Percentiles rank a stretch among this genome's conserved stretches.
phyloP scores from a whole-genome alignment of 2,329 filamentous ascomycete species.

The Aschersonia sp. region DNA sequence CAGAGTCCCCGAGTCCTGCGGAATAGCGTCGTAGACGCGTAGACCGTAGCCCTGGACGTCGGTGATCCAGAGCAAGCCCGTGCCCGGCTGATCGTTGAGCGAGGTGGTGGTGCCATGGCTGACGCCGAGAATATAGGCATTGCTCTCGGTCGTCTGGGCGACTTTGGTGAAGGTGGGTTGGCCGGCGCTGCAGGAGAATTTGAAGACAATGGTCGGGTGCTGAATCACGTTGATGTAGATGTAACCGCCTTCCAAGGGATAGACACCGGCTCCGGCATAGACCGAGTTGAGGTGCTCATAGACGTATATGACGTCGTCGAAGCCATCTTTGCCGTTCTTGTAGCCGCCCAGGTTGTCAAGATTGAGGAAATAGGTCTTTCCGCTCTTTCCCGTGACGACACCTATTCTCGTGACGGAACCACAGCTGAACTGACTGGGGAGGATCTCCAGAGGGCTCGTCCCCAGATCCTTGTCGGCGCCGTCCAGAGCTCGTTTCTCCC shows the following conservation, averaged over 20 bases:
- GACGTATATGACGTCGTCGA: constrained; percentile 28
- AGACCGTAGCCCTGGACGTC: constrained; percentile 39
- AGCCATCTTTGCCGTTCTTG: constrained; percentile 18
- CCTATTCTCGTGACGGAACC: constrained; percentile 29
- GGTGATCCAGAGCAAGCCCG: constrained; percentile 40
- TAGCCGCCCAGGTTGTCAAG: constrained; percentile 26
- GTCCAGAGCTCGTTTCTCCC: constrained; percentile 33
- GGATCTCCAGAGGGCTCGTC: constrained; percentile 26
- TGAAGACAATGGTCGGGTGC: constrained; percentile 40
- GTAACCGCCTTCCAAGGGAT: constrained; percentile 32
- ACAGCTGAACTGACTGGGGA: constrained; percentile 26
- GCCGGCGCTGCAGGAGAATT: constrained; percentile 37
- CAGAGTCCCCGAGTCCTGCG: constrained; percentile 25
- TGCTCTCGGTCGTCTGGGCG: constrained; percentile 30
- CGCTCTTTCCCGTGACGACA: constrained; percentile 35
- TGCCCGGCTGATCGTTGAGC: constrained; percentile 35
- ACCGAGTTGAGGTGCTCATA: constrained; percentile 29
- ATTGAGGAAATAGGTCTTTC: constrained; percentile 30
- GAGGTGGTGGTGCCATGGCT: constrained; percentile 43
- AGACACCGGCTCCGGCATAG: constrained; percentile 31
- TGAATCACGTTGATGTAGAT: constrained; percentile 37
- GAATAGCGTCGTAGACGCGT: constrained; percentile 37
- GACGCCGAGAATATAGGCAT: constrained; percentile 38
- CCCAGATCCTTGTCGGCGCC: constrained; percentile 37
- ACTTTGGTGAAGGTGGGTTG: constrained; percentile 39